Conservation (phyloP, 2,329 filamentous ascomycete genomes). For the Seiridium cupressi region DNA sequence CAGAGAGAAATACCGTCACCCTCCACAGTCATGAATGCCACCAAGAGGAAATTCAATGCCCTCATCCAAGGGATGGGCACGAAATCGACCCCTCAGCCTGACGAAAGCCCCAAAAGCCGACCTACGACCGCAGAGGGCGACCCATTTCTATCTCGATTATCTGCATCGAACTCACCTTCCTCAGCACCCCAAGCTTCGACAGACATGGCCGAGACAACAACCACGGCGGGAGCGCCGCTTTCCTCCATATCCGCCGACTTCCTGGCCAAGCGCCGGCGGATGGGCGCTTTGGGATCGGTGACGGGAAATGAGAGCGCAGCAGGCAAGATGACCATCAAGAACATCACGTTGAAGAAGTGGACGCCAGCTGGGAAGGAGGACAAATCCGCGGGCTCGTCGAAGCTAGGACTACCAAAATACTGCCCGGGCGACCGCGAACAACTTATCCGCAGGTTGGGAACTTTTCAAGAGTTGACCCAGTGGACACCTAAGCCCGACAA, state of each 20-base stretch:
- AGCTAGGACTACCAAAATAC: constrained; percentile 61
- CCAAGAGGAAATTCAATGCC: constrained; percentile 81
- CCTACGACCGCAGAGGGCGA: constrained; percentile 8
- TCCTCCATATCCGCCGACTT: constrained; percentile 36
- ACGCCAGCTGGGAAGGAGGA: constrained; percentile 14
- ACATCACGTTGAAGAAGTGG: constrained; percentile 41
- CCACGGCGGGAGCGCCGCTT: constrained; percentile 13
- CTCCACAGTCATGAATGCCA: constrained; percentile 59
- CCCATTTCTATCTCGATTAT: constrained; percentile 23
- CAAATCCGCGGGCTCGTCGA: background rate
- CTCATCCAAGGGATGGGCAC: constrained; percentile 66
- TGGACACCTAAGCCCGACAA: constrained; percentile 91
- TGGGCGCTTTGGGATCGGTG: constrained; percentile 41
- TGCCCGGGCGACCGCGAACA: constrained; percentile 82
- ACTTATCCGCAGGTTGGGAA: constrained; percentile 77
- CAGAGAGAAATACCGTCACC: background rate
- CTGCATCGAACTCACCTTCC: constrained; percentile 9
- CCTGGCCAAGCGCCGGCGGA: constrained; percentile 52
- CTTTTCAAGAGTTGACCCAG: constrained; percentile 85
- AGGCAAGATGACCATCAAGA: constrained; percentile 35
- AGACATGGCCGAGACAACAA: constrained; percentile 9
- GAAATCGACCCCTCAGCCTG: constrained; percentile 38
- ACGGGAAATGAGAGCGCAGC: constrained; percentile 32
- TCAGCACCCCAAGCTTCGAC: constrained; percentile 7
- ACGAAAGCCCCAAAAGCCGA: constrained; percentile 33